Conservation (phyloP, 345 rosid species). For the Aquilaria malaccensis region DNA sequence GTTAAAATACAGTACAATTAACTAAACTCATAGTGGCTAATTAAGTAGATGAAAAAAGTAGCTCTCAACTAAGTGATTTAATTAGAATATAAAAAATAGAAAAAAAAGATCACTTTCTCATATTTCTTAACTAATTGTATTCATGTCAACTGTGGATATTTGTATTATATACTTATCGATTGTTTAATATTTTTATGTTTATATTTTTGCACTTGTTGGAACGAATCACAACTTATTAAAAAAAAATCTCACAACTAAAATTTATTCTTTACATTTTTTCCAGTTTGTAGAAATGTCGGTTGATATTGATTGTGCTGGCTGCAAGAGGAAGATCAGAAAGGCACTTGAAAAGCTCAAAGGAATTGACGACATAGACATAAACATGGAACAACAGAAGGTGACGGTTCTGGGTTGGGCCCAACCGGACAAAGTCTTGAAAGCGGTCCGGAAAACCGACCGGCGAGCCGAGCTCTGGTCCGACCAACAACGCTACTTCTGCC, state of each 20-base stretch:
- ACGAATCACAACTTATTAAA: too few species aligned
- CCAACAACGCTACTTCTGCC: constrained; percentile 27
- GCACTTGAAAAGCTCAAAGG: constrained; percentile 64
- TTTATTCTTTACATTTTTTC: not conserved
- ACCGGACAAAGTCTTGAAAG: constrained; percentile 46
- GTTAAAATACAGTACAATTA: too few species aligned
- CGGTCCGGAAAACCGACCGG: constrained; percentile 47
- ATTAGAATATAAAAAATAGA: too few species aligned
- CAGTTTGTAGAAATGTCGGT: constrained; percentile 67
- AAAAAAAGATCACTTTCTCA: too few species aligned
- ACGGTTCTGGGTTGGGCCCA: constrained; percentile 62
- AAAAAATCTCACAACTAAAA: not conserved
- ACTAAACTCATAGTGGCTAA: too few species aligned
- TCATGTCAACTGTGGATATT: too few species aligned
- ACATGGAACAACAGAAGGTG: constrained; percentile 60
- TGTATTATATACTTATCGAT: too few species aligned
- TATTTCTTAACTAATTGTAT: too few species aligned
- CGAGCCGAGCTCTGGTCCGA: constrained; percentile 65
- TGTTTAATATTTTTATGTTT: too few species aligned
- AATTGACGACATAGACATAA: constrained; percentile 52
- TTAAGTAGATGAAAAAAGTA: too few species aligned
- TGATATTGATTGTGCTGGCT: constrained; percentile 69
- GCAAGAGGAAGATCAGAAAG: constrained; percentile 51
- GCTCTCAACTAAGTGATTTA: too few species aligned
- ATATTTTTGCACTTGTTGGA: too few species aligned